Evolutionary conservation across 2,329 filamentous ascomycete species (phyloP).

Genomic region (Aureobasidium lini): DNA sequence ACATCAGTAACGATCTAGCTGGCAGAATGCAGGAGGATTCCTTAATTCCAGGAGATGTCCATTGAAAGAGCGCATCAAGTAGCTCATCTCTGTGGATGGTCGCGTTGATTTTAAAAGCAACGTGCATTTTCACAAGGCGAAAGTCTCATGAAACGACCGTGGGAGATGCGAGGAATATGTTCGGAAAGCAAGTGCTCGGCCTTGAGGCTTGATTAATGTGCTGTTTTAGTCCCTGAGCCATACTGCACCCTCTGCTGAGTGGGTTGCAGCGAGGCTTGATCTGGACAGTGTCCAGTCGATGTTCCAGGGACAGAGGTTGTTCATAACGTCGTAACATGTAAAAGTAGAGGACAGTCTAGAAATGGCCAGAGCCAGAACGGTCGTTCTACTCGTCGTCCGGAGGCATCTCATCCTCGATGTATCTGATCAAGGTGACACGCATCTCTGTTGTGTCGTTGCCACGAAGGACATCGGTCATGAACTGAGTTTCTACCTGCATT

Average conservation of each 20-base stretch:
- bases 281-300: neutral
- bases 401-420: slow-evolving; percentile 96
- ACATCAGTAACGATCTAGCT: too few relatives aligned
- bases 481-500: slow-evolving; percentile 97
- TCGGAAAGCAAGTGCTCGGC: too few relatives aligned
- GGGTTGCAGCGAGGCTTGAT: neutral
- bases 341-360: neutral
- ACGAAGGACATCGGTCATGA: slow-evolving; percentile 84
- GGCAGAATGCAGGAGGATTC: too few relatives aligned
- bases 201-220: too few relatives aligned
- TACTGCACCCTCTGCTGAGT: neutral
- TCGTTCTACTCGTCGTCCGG: slow-evolving; percentile 77
- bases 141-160: too few relatives aligned
- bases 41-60: too few relatives aligned
- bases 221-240: too few relatives aligned
- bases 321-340: slow-evolving; percentile 1
- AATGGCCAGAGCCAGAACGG: neutral
- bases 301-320: neutral
- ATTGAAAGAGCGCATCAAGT: too few relatives aligned
- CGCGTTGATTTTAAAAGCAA: too few relatives aligned
- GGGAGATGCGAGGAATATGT: too few relatives aligned
- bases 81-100: too few relatives aligned
- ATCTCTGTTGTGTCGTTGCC: slow-evolving; percentile 97
- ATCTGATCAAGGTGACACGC: slow-evolving; percentile 82
- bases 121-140: too few relatives aligned